Base-by-base conservation (phyloP, 495 filamentous ascomycete species). In the Aspergillus panamensis region DNA sequence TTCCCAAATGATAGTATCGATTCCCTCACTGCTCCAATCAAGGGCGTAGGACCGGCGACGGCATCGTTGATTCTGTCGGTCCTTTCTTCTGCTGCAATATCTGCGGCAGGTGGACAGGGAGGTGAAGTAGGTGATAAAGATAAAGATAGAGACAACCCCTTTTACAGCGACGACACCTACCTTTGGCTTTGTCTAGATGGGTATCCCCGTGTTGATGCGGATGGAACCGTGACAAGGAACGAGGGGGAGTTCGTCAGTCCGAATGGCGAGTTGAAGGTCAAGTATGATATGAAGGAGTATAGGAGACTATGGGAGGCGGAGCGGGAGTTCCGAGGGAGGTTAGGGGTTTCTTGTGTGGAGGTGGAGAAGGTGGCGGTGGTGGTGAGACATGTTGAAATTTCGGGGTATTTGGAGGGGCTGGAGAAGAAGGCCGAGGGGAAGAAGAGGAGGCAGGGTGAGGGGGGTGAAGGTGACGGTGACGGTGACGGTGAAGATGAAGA, bases 141-240 rank as follows among this genome's bases (percentile, higher is more conserved):
- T 0, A n/a, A n/a, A n/a, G 71, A 78, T 17, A 75, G 86, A 0
- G 71, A 79, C 17, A 75, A 86, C 10, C 82, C 88, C 1, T 93
- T 91, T 69, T 92, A 89, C 71, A 87, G 85, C 29, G 89, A 93
- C 61, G 88, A 92, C 72, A 73, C 83, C 19, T 91, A 82, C 66
- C 76, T 84, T 55, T 92, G 86, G 86, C 63, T 88, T 13, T 81
- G 77, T 67, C 64, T 66, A 13, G 52, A 59, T n/a, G 58, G 58
- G 9, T 72, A 56, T 33, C 53, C 53, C 64, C 70, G 6, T 30
- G 51, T 13, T 6, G 20, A 31, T 16, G 51, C 19, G 5, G 45
- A 57, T 12, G 44, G 19, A 6, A 40, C 51, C n/a, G 40, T 52
- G 29, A 20, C 29, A 16, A 17, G 25, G 14, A 30, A 32, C 7